Percentiles rank a stretch among this genome's conserved stretches.
Evolutionary conservation across 108 stramenopile species (phyloP).

Genomic region (Stephanodiscus triporus): DNA sequence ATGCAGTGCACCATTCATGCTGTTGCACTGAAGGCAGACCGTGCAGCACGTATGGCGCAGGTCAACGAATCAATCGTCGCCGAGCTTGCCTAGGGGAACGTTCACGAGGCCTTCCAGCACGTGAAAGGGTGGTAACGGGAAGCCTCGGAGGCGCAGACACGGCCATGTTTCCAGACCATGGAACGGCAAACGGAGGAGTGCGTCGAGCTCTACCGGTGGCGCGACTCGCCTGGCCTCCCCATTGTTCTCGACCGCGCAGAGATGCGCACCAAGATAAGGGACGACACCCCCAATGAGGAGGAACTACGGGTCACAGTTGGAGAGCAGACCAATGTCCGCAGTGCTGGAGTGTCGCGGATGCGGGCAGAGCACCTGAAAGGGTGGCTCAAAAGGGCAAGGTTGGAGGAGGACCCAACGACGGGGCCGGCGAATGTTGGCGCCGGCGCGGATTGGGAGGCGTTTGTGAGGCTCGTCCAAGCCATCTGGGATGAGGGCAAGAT

Average conservation of each 20-base stretch:
- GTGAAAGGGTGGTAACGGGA: not conserved
- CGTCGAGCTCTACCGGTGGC: no score
- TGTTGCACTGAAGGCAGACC: not conserved
- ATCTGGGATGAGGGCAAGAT: conserved; percentile 19
- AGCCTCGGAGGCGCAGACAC: not conserved
- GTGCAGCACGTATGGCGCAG: not conserved
- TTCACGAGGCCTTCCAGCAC: no score
- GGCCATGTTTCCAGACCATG: no score
- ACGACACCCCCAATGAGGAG: no score
- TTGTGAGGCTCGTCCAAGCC: conserved; percentile 10
- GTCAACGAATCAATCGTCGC: not conserved
- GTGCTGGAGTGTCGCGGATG: conserved; percentile 11
- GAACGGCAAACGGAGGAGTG: no score
- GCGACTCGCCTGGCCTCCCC: not conserved
- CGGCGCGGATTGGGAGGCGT: not conserved
- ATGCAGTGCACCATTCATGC: not conserved
- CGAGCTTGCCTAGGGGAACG: not conserved
- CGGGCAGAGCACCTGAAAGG: conserved; percentile 14
- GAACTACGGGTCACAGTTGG: not conserved
- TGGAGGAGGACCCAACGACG: not conserved
- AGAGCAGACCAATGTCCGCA: not conserved
- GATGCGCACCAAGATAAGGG: no score
- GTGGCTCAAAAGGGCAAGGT: conserved; percentile 1
- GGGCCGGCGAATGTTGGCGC: not conserved
- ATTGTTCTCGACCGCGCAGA: no score